Percentiles rank a stretch among this genome's conserved stretches.
phyloP scores from a whole-genome alignment of 2,329 filamentous ascomycete genomes.

The Seiridium cupressi region DNA sequence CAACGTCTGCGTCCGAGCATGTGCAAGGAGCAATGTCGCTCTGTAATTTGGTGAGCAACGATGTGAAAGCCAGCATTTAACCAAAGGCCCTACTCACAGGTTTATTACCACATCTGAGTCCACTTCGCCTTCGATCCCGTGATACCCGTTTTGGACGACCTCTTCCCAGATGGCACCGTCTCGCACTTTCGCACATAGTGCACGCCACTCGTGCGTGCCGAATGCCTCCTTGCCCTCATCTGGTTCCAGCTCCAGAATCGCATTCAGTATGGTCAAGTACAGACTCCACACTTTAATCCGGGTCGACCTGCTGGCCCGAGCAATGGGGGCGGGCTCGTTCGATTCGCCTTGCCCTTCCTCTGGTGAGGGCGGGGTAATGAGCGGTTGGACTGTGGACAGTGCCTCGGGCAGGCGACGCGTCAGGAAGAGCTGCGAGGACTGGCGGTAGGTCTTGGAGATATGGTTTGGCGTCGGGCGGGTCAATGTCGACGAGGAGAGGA shows the following conservation, averaged over 20 bases:
- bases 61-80: neutral
- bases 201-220: constrained; percentile 81
- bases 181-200: constrained; percentile 77
- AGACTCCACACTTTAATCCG: constrained; percentile 96
- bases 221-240: constrained; percentile 90
- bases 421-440: constrained; percentile 90
- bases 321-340: constrained; percentile 67
- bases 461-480: constrained; percentile 64
- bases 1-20: constrained; percentile 76
- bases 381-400: constrained; percentile 77
- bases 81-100: constrained; percentile 53
- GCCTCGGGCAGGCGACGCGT: constrained; percentile 92
- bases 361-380: constrained; percentile 62
- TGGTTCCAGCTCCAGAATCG: constrained; percentile 81
- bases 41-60: constrained; percentile 43
- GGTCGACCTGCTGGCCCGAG: constrained; percentile 75
- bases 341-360: constrained; percentile 33
- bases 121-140: constrained; percentile 83
- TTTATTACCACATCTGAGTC: constrained; percentile 94
- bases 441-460: constrained; percentile 90
- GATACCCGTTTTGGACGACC: constrained; percentile 82
- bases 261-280: constrained; percentile 90
- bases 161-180: constrained; percentile 95
- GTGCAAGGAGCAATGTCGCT: constrained; percentile 85
- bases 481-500: constrained; percentile 55